phyloP scores from a whole-genome alignment of 306 rosid species.

The Senna tora region DNA sequence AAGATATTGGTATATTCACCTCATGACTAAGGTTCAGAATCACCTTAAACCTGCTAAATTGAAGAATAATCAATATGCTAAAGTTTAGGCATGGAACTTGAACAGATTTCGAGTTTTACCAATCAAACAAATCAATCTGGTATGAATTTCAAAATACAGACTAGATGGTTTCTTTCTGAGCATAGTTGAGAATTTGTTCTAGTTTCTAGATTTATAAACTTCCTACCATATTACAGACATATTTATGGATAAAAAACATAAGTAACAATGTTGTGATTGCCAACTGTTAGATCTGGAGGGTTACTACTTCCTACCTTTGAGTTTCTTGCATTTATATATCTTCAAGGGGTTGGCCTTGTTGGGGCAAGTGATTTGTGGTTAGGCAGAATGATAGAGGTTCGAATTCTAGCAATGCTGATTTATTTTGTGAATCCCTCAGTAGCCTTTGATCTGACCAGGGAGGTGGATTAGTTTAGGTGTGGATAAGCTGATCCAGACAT shows the following conservation, averaged over 20 bases:
- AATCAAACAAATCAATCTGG: neutral
- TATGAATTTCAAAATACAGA: conserved; percentile 23
- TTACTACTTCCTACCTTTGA: neutral
- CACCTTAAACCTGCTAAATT: conserved; percentile 32
- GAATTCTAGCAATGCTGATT: neutral
- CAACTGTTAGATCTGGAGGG: neutral
- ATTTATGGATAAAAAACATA: neutral
- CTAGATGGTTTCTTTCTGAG: conserved; percentile 18
- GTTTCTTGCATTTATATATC: conserved; percentile 11
- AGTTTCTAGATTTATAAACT: conserved; percentile 15
- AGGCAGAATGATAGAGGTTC: neutral
- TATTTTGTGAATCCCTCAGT: neutral
- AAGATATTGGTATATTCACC: conserved; percentile 70
- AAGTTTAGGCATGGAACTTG: conserved; percentile 39
- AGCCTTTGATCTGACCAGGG: neutral
- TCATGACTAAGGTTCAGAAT: conserved; percentile 58
- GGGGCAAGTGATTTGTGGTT: neutral
- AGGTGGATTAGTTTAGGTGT: neutral
- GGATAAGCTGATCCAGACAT: neutral
- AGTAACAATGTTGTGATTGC: neutral
- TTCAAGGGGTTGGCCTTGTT: neutral
- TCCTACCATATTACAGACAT: neutral
- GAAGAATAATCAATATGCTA: conserved; percentile 31
- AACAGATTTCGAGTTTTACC: conserved; percentile 25
- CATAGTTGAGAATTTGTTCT: neutral